Conservation (phyloP, 2,329 filamentous ascomycete genomes). For the Pseudofabraea citricarpa region DNA sequence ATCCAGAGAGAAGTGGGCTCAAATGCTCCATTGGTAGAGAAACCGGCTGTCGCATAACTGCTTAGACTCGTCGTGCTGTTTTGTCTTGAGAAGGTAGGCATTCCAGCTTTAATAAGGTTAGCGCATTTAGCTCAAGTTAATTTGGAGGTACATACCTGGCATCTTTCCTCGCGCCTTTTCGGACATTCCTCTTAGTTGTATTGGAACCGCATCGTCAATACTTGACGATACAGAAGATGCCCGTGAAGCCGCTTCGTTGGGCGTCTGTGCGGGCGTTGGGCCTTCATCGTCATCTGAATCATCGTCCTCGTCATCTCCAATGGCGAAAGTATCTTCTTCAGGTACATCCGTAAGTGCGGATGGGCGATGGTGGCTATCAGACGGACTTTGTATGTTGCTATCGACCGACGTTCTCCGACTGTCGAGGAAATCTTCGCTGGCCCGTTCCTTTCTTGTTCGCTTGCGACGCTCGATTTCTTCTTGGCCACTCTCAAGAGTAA, state of each 20-base stretch:
- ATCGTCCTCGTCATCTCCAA: slow-evolving; percentile 73
- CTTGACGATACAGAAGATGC: slow-evolving; percentile 64
- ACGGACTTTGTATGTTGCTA: slow-evolving; percentile 59
- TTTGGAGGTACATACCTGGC: slow-evolving; percentile 43
- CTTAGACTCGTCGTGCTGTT: slow-evolving; percentile 82
- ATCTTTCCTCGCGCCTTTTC: slow-evolving; percentile 96
- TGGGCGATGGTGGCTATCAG: slow-evolving; percentile 45
- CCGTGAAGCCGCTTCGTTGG: slow-evolving; percentile 57
- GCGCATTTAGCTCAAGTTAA: background rate
- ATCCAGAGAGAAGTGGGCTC: slow-evolving; percentile 82
- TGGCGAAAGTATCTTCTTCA: slow-evolving; percentile 81
- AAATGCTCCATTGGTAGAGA: slow-evolving; percentile 58
- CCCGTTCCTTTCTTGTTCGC: slow-evolving; percentile 60
- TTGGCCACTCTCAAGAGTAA: slow-evolving; percentile 88
- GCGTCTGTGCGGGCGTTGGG: slow-evolving; percentile 56
- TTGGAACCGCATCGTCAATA: slow-evolving; percentile 73
- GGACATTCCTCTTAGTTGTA: slow-evolving; percentile 86
- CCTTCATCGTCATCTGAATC: slow-evolving; percentile 45
- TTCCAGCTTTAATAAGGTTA: slow-evolving; percentile 47
- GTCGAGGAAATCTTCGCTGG: slow-evolving; percentile 40
- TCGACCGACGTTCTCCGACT: slow-evolving; percentile 59
- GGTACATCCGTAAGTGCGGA: slow-evolving; percentile 63
- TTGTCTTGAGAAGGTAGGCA: slow-evolving; percentile 79
- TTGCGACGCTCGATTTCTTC: slow-evolving; percentile 83
- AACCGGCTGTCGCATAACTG: slow-evolving; percentile 54